Conservation (phyloP, 2,329 filamentous ascomycete genomes). For the Westerdykella aurantiaca region DNA sequence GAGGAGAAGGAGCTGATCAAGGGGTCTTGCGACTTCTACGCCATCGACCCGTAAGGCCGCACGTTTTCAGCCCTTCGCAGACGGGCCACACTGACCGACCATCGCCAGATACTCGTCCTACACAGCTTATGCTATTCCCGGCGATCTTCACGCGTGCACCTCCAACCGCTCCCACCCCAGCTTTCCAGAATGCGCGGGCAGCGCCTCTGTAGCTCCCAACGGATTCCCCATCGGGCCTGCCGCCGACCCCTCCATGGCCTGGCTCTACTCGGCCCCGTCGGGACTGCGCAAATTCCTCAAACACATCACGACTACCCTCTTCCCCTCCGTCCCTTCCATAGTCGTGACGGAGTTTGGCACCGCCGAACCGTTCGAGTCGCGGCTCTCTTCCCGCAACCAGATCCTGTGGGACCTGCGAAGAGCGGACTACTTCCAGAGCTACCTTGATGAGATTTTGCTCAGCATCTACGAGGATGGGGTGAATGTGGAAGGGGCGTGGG, state of each 20-base stretch:
- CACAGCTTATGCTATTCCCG: constrained; percentile 25
- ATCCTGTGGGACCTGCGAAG: constrained; percentile 39
- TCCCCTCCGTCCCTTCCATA: constrained; percentile 39
- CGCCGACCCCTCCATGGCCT: constrained; percentile 38
- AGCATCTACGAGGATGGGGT: constrained; percentile 35
- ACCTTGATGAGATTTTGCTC: constrained; percentile 39
- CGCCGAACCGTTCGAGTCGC: constrained; percentile 38
- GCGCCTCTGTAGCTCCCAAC: constrained; percentile 28
- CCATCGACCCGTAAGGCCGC: constrained; percentile 33
- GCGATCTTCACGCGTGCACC: constrained; percentile 37
- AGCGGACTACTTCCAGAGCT: constrained; percentile 40
- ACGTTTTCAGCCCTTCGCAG: not conserved
- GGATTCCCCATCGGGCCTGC: constrained; percentile 44
- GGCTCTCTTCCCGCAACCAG: constrained; percentile 24
- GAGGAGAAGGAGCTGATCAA: constrained; percentile 40
- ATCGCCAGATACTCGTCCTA: constrained; percentile 24
- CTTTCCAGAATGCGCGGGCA: constrained; percentile 41
- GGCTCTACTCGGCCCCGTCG: constrained; percentile 39
- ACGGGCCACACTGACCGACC: not conserved
- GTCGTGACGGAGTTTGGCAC: constrained; percentile 41
- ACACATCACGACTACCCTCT: constrained; percentile 40
- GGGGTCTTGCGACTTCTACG: constrained; percentile 42
- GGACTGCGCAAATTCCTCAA: constrained; percentile 41
- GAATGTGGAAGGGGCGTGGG: constrained; percentile 41
- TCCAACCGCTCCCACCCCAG: constrained; percentile 36